Evolutionary conservation across 177 flowering plant genomes (phyloP).

Genomic region (Vitis hybrid): DNA sequence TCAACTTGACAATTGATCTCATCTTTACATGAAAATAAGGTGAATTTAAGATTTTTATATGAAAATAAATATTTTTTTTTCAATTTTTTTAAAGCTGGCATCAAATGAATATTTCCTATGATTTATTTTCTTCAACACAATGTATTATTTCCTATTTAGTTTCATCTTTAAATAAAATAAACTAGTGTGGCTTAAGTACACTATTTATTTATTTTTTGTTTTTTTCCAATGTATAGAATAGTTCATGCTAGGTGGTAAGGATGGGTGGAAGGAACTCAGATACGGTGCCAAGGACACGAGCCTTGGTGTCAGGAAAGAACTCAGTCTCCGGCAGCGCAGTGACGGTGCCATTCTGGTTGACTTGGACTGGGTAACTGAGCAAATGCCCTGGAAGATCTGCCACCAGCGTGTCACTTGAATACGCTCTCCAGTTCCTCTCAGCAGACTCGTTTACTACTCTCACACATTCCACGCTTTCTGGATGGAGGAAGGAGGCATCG

Average conservation of each 20-base stretch:
- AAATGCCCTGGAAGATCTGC: conserved; percentile 60
- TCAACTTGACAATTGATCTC: too few species aligned
- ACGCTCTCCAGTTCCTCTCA: conserved; percentile 52
- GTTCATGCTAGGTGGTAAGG: conserved; percentile 52
- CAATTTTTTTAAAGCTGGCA: too few species aligned
- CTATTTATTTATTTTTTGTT: not conserved
- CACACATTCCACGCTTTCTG: conserved; percentile 56
- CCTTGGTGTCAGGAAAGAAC: conserved; percentile 80
- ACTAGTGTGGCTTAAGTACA: too few species aligned
- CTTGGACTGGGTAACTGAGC: conserved; percentile 62
- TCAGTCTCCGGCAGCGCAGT: conserved; percentile 43
- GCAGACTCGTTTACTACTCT: conserved; percentile 50
- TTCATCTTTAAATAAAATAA: not conserved
- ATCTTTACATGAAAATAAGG: too few species aligned
- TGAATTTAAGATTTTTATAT: too few species aligned
- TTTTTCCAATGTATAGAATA: not conserved
- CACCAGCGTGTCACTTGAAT: conserved; percentile 30
- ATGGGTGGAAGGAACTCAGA: conserved; percentile 60
- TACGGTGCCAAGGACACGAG: conserved; percentile 55
- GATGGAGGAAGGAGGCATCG: conserved; percentile 29
- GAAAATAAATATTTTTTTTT: not conserved
- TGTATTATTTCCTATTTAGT: too few species aligned
- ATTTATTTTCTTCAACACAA: not conserved
- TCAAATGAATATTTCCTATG: not conserved
- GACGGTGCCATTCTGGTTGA: conserved; percentile 37